Base-by-base conservation (phyloP, 371 early-diverging fungal genomes). In the Mortierella sp. region DNA sequence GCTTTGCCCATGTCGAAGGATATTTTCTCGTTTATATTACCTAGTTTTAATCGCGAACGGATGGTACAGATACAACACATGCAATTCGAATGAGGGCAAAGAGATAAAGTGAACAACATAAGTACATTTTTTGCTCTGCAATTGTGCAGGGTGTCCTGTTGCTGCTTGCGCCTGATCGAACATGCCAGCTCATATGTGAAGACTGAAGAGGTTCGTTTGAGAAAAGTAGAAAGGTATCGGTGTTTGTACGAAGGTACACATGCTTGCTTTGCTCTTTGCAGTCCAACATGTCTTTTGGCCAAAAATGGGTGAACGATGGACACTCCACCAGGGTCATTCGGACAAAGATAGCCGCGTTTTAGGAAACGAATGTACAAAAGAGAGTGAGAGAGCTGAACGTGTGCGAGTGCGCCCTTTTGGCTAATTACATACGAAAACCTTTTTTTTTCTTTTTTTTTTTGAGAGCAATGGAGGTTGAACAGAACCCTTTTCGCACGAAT, bases 401-500 rank as follows among this genome's bases (percentile, higher is more conserved):
- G 42, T 38, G 63, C 31, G 31, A 50, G 50, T 14, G 14, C 1
- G 42, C 42, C 68, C 11, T 38, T 68, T 24, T 68, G 44, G 68
- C 42, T 9, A 68, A 68, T 68, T 68, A 63, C 63, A 63, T 63
- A 63, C 38, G 19, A 63, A 63, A 63, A 50, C 50, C 63, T 8
- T 63, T 34, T 63, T 63, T 60, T 58, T n/a, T 57, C 21, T 2
- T 26, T 31, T 6, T 28, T 13, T 34, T 60, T 31, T 60, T 63
- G 63, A 63, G 63, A 63, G 63, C 63, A 50, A 16, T 11, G 19
- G 63, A 63, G 34, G n/a, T 14, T 63, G 16, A 63, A 31, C 6
- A 63, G 55, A 55, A 34, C 63, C 63, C 68, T 24, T 24, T 68
- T 68, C 42, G 68, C 68, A 68, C 68, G 68, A 68, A 68, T 68